Evolutionary conservation across 2,329 filamentous ascomycete species (phyloP).

Genomic region (Tolypocladium amazonense): DNA sequence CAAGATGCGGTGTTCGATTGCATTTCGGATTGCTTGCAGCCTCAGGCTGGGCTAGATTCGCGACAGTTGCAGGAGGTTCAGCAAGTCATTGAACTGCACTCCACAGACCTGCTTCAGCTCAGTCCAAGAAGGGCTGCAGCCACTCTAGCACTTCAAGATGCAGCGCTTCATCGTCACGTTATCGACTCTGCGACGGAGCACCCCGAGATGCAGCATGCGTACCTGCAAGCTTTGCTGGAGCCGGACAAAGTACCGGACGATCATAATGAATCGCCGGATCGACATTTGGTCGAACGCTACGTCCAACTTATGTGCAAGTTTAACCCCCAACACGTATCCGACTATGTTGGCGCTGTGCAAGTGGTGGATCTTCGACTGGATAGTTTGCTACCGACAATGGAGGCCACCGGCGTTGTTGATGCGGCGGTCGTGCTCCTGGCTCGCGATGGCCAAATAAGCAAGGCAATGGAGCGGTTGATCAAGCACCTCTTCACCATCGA

Average conservation of each 20-base stretch:
- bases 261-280: conserved; percentile 28
- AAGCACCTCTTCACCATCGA: conserved; percentile 72
- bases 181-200: conserved; percentile 51
- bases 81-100: conserved; percentile 52
- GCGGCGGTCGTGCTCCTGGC: conserved; percentile 87
- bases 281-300: conserved; percentile 69
- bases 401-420: conserved; percentile 81
- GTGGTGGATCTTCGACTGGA: conserved; percentile 71
- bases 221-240: conserved; percentile 68
- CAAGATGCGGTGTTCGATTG: conserved; percentile 68
- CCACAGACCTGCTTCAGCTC: conserved; percentile 55
- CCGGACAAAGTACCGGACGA: conserved; percentile 27
- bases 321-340: conserved; percentile 69
- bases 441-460: conserved; percentile 70
- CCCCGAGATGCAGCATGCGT: conserved; percentile 60
- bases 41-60: conserved; percentile 49
- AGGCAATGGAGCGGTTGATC: conserved; percentile 79
- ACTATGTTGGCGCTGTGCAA: conserved; percentile 70
- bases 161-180: conserved; percentile 56
- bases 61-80: conserved; percentile 67
- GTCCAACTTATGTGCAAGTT: conserved; percentile 86
- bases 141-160: conserved; percentile 49
- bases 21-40: conserved; percentile 62
- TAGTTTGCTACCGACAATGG: conserved; percentile 74
- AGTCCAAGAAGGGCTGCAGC: conserved; percentile 55